Evolutionary conservation across 179 eudicot species (phyloP).

Genomic region (Vitellaria paradoxa): DNA sequence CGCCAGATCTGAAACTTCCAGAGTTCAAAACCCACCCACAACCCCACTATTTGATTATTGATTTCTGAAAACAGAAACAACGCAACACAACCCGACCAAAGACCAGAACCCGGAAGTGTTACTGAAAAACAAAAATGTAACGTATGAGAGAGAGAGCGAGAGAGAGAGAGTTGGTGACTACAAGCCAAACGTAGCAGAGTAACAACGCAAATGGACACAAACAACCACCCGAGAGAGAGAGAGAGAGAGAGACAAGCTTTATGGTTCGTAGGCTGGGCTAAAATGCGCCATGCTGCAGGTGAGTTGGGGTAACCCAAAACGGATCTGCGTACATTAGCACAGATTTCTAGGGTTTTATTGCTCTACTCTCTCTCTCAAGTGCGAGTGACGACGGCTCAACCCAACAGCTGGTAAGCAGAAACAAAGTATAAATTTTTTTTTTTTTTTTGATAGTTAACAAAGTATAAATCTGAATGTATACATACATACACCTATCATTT

Average conservation of each 20-base stretch:
- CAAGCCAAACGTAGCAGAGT: slow-evolving; percentile 10
- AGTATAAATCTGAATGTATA: background rate
- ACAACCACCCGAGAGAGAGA: slow-evolving; percentile 18
- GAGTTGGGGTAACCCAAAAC: background rate
- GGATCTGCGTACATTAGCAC: slow-evolving; percentile 23
- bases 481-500: background rate
- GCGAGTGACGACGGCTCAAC: background rate
- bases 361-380: background rate
- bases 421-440: background rate
- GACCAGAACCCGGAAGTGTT: slow-evolving; percentile 11
- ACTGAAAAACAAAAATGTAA: slow-evolving; percentile 4
- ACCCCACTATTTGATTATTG: slow-evolving; percentile 10
- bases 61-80: slow-evolving; percentile 9
- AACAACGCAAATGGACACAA: slow-evolving; percentile 14
- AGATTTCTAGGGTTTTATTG: slow-evolving; percentile 6
- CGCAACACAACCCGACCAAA: background rate
- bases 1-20: slow-evolving; percentile 35
- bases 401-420: background rate
- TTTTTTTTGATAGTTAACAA: no score
- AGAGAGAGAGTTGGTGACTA: slow-evolving; percentile 6
- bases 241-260: slow-evolving; percentile 9
- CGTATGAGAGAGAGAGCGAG: slow-evolving; percentile 8
- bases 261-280: slow-evolving; percentile 19
- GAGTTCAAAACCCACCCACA: slow-evolving; percentile 3
- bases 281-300: slow-evolving; percentile 18